A percentile compares a stretch with the other conserved stretches of the same genome.
phyloP scores from a whole-genome alignment of 2,329 filamentous ascomycete genomes.

The Botrytis cinerea region DNA sequence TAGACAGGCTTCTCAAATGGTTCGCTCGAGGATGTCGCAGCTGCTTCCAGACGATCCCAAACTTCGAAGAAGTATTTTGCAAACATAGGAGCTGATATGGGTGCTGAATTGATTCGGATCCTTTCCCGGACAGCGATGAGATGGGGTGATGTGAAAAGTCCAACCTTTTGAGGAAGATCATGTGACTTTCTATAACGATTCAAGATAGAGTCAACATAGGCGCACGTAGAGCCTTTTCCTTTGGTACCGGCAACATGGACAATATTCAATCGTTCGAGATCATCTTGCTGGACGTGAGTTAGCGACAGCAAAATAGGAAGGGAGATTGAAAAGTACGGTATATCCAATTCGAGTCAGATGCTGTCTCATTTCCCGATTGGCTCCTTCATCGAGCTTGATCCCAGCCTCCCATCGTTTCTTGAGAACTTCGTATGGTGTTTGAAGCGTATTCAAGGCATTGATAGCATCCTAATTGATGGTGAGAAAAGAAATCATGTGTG shows the following conservation, averaged over 20 bases:
- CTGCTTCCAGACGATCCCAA: slow-evolving; percentile 56
- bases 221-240: slow-evolving; percentile 73
- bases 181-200: slow-evolving; percentile 48
- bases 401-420: slow-evolving; percentile 77
- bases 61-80: slow-evolving; percentile 68
- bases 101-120: slow-evolving; percentile 61
- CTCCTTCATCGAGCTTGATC: slow-evolving; percentile 65
- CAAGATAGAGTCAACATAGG: slow-evolving; percentile 65
- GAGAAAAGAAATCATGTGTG: slow-evolving; percentile 11
- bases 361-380: slow-evolving; percentile 76
- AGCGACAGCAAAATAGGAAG: background rate
- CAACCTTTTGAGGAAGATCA: slow-evolving; percentile 45
- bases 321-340: slow-evolving; percentile 46
- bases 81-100: slow-evolving; percentile 60
- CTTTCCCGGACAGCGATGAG: slow-evolving; percentile 67
- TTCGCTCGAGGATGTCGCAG: slow-evolving; percentile 39
- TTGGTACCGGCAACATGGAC: slow-evolving; percentile 76
- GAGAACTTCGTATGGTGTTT: slow-evolving; percentile 81
- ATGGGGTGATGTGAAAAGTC: slow-evolving; percentile 70
- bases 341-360: slow-evolving; percentile 81
- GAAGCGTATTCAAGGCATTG: slow-evolving; percentile 81
- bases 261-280: slow-evolving; percentile 61
- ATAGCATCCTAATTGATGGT: slow-evolving; percentile 70
- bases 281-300: slow-evolving; percentile 31
- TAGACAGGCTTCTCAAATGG: slow-evolving; percentile 52